Percentiles rank a stretch among this genome's conserved stretches.
phyloP scores from a whole-genome alignment of 768 basidiomycete species.

The Podaxis sp. region DNA sequence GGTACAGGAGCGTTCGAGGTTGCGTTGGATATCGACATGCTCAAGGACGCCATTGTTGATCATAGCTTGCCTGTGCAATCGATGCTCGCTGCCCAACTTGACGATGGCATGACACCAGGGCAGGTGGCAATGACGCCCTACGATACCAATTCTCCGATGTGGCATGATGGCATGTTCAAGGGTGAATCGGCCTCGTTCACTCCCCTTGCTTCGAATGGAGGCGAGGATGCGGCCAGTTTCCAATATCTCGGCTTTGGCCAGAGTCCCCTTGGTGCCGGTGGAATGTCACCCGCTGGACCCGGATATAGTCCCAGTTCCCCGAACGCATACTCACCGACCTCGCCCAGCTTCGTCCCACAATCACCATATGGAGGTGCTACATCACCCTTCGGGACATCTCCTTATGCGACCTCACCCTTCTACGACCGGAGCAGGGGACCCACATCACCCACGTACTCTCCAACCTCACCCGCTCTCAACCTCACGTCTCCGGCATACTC shows the following conservation, averaged over 20 bases:
- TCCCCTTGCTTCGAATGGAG: constrained; percentile 84
- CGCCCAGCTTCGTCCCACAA: constrained; percentile 79
- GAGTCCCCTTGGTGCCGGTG: constrained; percentile 80
- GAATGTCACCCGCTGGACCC: constrained; percentile 85
- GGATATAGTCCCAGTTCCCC: constrained; percentile 93
- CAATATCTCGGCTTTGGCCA: constrained; percentile 75
- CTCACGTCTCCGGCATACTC: constrained; percentile 83
- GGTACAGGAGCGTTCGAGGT: constrained; percentile 97
- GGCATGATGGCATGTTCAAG: constrained; percentile 73
- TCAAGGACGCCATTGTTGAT: constrained; percentile 97
- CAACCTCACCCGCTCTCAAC: constrained; percentile 81
- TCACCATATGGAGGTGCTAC: constrained; percentile 83
- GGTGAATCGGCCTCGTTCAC: constrained; percentile 92
- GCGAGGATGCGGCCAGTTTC: constrained; percentile 80
- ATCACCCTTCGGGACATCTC: constrained; percentile 79
- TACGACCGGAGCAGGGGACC: constrained; percentile 58
- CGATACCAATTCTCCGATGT: constrained; percentile 85
- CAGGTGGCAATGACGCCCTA: constrained; percentile 97
- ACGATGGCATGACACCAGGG: constrained; percentile 89
- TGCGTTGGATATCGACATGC: constrained; percentile 94
- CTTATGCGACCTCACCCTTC: constrained; percentile 84
- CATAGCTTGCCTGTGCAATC: constrained; percentile 87
- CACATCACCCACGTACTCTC: constrained; percentile 85
- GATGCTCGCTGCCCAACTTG: constrained; percentile 73
- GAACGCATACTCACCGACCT: constrained; percentile 84